Base-by-base conservation (phyloP, 2,329 filamentous ascomycete species). In the Verruconis gallopava region DNA sequence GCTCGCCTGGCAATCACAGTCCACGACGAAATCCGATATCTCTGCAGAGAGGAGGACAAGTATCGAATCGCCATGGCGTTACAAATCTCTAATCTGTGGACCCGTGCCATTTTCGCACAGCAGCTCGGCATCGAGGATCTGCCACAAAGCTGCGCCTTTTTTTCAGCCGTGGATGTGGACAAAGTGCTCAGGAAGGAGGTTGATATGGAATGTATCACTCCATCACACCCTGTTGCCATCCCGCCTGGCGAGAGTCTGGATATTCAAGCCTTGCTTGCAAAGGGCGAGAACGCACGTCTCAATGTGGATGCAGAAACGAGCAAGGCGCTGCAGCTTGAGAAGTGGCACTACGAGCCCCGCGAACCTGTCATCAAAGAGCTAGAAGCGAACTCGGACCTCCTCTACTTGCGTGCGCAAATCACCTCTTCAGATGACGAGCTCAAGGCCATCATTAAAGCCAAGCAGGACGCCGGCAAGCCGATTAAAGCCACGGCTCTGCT, bases 131-230 rank as follows among this genome's bases (percentile, higher is more conserved):
- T 98, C 53, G 71, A 93, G 49, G 91, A 98, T 54, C 72, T 98
- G 6, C 91, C 93, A 1, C 91, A 96, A 55, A 79, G 82, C 0
- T 95, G 88, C 53, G 91, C 91, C 5, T 98, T 86, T 62, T 98
- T 98, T 63, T 93, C 84, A 1, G 89, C 91, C 3, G 77, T 98
- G 4, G 91, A 98, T 55, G 84, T 98, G 49, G 91, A 98, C 55
- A 79, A 85, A 52, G 88, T 98, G 3, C 69, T 98, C n/a, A 76
- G 91, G 40, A 98, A 98, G 58, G 91, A 98, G 61, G 93, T 98
- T 3, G 82, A 98, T 58, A 93, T 98, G 85, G 83, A 94, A 55
- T 98, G 91, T 57, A 64, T 96, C 34, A 98, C 91, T 0, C 91
- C 91, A 1, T 91, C 82, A 34, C 83, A 98, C 59, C 72, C 73